These are phyloP conservation scores for Azolla pinnata DNA, from an alignment of 75 land plant species.

Conservation along the genomic window DNA sequence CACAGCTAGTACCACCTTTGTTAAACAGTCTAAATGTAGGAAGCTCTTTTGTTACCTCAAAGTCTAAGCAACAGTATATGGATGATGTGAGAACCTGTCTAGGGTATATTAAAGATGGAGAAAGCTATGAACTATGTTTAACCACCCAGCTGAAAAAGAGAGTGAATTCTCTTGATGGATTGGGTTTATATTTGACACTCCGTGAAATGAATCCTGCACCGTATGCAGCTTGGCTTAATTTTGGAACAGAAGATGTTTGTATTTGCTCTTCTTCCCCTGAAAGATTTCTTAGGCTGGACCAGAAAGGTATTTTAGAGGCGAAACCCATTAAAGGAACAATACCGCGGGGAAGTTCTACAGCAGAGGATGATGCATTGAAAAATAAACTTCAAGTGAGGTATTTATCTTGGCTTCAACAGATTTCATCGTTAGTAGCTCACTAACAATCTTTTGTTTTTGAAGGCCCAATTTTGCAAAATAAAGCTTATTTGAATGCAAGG, in stretches of 20 bases:
- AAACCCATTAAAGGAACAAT: slow-evolving; percentile 97
- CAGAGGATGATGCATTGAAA: slow-evolving; percentile 66
- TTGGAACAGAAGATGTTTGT: slow-evolving; percentile 57
- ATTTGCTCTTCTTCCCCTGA: slow-evolving; percentile 95
- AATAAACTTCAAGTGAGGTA: slow-evolving; percentile 73
- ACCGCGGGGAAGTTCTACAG: slow-evolving; percentile 62
- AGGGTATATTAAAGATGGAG: slow-evolving; percentile 75
- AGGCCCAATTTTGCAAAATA: too few relatives aligned
- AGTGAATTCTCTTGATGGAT: slow-evolving; percentile 31
- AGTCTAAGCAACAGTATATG: slow-evolving; percentile 55
- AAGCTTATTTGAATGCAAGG: too few relatives aligned
- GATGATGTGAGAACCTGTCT: slow-evolving; percentile 60
- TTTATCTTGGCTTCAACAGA: too few relatives aligned
- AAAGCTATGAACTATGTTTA: slow-evolving; percentile 93
- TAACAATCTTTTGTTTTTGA: too few relatives aligned
- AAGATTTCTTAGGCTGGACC: slow-evolving; percentile 64
- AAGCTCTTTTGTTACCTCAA: slow-evolving; percentile 17
- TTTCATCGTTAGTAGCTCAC: too few relatives aligned
- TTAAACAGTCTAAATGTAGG: slow-evolving; percentile 6
- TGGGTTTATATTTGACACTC: slow-evolving; percentile 62
- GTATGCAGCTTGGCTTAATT: slow-evolving; percentile 95
- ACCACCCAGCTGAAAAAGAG: slow-evolving; percentile 74
- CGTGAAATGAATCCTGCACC: slow-evolving; percentile 88
- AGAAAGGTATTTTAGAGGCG: slow-evolving; percentile 69
- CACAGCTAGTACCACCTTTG: slow-evolving; percentile 2